Base-by-base conservation (phyloP, 1,284 basidiomycete species). In the Vanrija sp. region DNA sequence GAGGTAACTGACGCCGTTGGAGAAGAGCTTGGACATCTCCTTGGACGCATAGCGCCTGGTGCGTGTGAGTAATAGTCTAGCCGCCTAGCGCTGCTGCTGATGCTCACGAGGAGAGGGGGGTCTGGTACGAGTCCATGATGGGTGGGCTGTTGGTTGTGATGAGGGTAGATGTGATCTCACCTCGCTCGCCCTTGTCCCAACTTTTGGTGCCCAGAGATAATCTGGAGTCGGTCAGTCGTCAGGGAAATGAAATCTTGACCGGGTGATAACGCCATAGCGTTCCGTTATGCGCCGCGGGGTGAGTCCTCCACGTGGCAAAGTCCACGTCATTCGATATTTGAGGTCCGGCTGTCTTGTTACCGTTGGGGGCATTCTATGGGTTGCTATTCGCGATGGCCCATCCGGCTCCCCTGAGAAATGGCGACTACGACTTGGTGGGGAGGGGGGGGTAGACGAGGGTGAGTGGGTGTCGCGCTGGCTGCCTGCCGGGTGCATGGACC, bases 11-110 rank as follows among this genome's bases (percentile, higher is more conserved):
- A 94, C 93, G 49, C 85, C 85, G 53, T 88, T 84, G 41, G 94
- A 98, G 80, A 98, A 98, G 53, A 98, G 83, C 77, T 90, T 83
- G 14, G 92, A 87, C 95, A 98, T 98, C 78, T 98, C 95, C 75
- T 95, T 95, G 81, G 89, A 94, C 20, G 96, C 96, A 89, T 98
- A 98, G 53, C 95, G 93, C 71, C 93, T 96, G 65, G n/a, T n/a
- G 22, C 16, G 41, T 49, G 47, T 43, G 18, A 16, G 37, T 18
- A 18, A 24, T 5, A 38, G 22, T 27, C 27, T 8, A 14, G 22
- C n/a, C n/a, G n/a, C n/a, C n/a, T n/a, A n/a, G n/a, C n/a, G 18
- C 16, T 41, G 15, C 6, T 15, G 2, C 15, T 10, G 15, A 35
- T 39, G 51, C 72, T 59, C 51, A 78, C 78, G 78, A 79, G n/a